Base-by-base conservation (phyloP, 306 rosid species). In the Coriaria nepalensis region DNA sequence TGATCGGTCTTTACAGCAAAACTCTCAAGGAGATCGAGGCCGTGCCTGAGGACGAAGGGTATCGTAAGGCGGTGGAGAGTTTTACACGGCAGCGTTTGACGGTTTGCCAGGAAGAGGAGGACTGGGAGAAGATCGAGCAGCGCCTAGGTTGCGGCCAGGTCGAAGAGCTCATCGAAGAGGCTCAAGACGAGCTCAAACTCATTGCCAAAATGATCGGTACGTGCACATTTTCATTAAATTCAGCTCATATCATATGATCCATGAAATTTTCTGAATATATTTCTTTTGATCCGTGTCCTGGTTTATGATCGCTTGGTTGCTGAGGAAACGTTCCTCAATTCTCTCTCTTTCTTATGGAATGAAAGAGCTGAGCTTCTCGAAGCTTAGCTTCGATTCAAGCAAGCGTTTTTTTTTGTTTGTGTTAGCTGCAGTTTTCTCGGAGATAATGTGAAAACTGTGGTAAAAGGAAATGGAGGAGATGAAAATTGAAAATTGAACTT, bases 131-230 rank as follows among this genome's bases (percentile, higher is more conserved):
- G 8, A 92, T 82, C 57, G 95, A 92, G 77, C 67, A 61, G 66
- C 72, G 76, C 4, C 73, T 92, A 6, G 86, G 77, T 6, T 92
- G 93, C 53, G 94, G 96, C 20, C 94, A 85, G 76, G 87, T 92
- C 14, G 94, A 92, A 74, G 96, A 92, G 61, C 96, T 92, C 60
- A 85, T 92, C 53, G 96, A 92, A 56, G 96, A 92, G 55, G 98
- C 96, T 9, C 73, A 57, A 9, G 98, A 92, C 53, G 96, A 82
- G 61, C 94, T 92, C 74, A 77, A 64, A 11, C 94, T 82, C 60
- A 75, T 85, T 43, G 72, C 61, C 40, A 56, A 75, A 52, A 73
- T 90, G 87, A 79, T 79, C 68, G 93, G 95, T 90, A 54, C 5
- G 71, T 50, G 1, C 36, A 2, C 43, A 7, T 6, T 6, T 9